A percentile compares a stretch with the other conserved stretches of the same genome.
phyloP scores from a whole-genome alignment of 768 basidiomycete genomes.

The Amanita fuliginea region DNA sequence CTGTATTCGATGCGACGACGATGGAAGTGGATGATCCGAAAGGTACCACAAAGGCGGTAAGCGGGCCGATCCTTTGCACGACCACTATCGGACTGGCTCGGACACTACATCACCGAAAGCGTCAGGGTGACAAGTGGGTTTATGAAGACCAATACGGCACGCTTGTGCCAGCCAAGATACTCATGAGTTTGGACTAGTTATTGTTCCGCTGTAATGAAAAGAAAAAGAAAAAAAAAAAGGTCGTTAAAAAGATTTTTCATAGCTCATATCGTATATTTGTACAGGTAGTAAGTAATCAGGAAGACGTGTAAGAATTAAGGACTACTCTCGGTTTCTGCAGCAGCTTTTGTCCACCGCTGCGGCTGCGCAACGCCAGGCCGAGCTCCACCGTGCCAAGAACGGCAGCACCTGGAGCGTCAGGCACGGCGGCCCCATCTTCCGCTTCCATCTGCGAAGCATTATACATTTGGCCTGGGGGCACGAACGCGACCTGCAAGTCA shows the following conservation, averaged over 20 bases:
- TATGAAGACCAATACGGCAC: neutral
- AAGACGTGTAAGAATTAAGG: neutral
- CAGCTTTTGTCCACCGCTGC: neutral
- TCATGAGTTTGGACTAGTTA: neutral
- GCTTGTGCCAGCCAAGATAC: neutral
- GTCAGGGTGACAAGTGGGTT: neutral
- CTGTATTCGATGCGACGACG: neutral
- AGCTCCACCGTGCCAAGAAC: slow-evolving; percentile 1
- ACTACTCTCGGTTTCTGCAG: neutral
- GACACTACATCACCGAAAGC: neutral
- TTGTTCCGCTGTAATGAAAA: too few species aligned
- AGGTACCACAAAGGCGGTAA: neutral
- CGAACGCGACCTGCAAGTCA: neutral
- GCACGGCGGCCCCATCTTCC: neutral
- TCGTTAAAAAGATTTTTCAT: neutral
- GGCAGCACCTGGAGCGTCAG: neutral
- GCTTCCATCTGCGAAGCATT: neutral
- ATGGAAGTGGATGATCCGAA: slow-evolving; percentile 1
- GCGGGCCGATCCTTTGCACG: neutral
- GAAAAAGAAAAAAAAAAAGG: too few species aligned
- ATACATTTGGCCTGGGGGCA: neutral
- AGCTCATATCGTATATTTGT: neutral
- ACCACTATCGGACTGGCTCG: neutral
- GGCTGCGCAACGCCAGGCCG: neutral
- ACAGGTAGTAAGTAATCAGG: neutral